phyloP scores from a whole-genome alignment of 2,329 filamentous ascomycete genomes.

The Coniochaeta sp. region DNA sequence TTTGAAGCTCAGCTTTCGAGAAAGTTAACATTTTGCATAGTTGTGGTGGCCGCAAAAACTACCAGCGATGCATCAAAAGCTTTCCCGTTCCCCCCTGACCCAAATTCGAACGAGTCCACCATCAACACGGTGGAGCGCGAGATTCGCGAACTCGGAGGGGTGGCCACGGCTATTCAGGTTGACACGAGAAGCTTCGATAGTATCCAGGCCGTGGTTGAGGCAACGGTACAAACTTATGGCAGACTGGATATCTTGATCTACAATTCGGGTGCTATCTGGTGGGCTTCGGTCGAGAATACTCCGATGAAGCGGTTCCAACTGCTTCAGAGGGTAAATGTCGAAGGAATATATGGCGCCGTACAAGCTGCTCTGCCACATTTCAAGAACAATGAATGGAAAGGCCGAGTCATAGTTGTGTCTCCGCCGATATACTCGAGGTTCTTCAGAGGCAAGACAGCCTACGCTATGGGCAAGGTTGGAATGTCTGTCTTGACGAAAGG shows the following conservation, averaged over 20 bases:
- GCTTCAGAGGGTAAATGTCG: constrained; percentile 68
- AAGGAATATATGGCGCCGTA: constrained; percentile 67
- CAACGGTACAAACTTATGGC: constrained; percentile 50
- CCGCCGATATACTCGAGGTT: constrained; percentile 83
- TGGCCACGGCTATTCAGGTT: constrained; percentile 58
- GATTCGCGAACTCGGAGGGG: constrained; percentile 56
- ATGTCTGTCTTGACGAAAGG: constrained; percentile 81
- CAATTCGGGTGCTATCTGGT: constrained; percentile 82
- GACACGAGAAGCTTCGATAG: constrained; percentile 61
- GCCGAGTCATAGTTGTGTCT: constrained; percentile 68
- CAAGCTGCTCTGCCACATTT: constrained; percentile 65
- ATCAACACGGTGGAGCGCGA: constrained; percentile 75
- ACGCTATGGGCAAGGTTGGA: constrained; percentile 69
- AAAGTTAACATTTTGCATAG: constrained; percentile 28
- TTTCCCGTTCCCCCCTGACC: constrained; percentile 62
- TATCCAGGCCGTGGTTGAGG: constrained; percentile 50
- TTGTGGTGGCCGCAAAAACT: constrained; percentile 71
- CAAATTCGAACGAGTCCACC: constrained; percentile 67
- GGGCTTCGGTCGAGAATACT: constrained; percentile 66
- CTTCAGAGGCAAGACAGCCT: constrained; percentile 78
- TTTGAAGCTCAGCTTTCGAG: background rate
- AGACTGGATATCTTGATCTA: constrained; percentile 70
- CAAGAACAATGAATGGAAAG: constrained; percentile 41
- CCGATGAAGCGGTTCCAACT: constrained; percentile 67
- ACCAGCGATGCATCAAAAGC: constrained; percentile 53